Base-by-base conservation (phyloP, 2,329 filamentous ascomycete species). In the Gnomoniopsis sp. region DNA sequence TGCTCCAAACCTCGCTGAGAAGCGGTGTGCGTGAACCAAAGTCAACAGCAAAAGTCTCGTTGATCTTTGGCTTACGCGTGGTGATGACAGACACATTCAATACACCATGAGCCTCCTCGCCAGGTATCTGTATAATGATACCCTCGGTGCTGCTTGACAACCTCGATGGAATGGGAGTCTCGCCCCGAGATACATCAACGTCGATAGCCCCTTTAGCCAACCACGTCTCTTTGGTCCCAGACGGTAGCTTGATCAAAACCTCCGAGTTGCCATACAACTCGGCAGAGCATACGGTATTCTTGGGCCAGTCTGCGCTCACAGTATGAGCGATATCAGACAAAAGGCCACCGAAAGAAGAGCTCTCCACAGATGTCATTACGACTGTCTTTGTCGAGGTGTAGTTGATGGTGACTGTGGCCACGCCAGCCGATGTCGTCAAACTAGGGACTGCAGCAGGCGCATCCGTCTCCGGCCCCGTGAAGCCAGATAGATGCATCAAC, bases 31-130 rank as follows among this genome's bases (percentile, higher is more conserved):
- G 73, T 67, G 73, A 79, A 50, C 83, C 82, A 69, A 88, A 85
- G 67, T 86, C 80, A 33, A 88, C 72, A 43, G 79, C 77, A 68
- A 87, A 83, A 0, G 80, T 81, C 71, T 87, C 84, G 65, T 83
- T 83, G 62, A 87, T 77, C 68, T 79, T 82, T 23, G 86, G 86
- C 61, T 81, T 82, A 57, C 78, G 82, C 15, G 77, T 83, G 1
- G 85, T 85, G 56, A 80, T 75, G 38, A 88, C 77, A 2, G 80
- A 79, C 48, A 88, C 75, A 55, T 82, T 82, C 53, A 88, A 70
- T 41, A 83, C 69, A 34, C 85, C 86, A 61, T 84, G 72, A 6
- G 83, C 81, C 60, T 88, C 83, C 26, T 77, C 76, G 30, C 72
- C 74, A 3, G 78, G 74, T 30, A 87, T 75, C 59, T 80, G 76